phyloP scores from a whole-genome alignment of 2,329 filamentous ascomycete genomes.

The Epichloe aotearoae region DNA sequence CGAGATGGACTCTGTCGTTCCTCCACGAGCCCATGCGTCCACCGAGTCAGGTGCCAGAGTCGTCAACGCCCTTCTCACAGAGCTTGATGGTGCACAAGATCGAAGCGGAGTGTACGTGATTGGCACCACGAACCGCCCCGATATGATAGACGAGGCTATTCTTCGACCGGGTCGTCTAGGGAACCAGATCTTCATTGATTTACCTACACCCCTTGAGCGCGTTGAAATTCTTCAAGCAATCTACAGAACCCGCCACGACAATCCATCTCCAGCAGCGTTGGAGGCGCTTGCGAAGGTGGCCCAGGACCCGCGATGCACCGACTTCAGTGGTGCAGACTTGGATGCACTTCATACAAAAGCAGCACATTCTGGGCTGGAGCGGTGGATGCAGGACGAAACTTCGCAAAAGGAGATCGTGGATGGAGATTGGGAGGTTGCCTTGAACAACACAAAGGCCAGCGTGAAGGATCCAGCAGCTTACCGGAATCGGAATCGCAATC shows the following conservation, averaged over 20 bases:
- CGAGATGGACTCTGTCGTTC: slow-evolving; percentile 86
- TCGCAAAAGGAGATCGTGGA: slow-evolving; percentile 15
- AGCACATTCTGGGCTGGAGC: slow-evolving; percentile 32
- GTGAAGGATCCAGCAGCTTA: slow-evolving; percentile 35
- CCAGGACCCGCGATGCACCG: slow-evolving; percentile 50
- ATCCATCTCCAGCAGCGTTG: slow-evolving; percentile 29
- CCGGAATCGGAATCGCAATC: slow-evolving; percentile 17
- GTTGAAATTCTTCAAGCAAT: slow-evolving; percentile 72
- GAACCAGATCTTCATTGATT: slow-evolving; percentile 76
- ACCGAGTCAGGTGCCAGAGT: slow-evolving; percentile 78
- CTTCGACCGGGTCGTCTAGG: slow-evolving; percentile 81
- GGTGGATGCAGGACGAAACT: slow-evolving; percentile 20
- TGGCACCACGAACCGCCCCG: slow-evolving; percentile 85
- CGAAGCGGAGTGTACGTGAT: slow-evolving; percentile 86
- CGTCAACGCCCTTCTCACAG: slow-evolving; percentile 88
- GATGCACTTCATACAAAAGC: slow-evolving; percentile 35
- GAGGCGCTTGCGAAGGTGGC: slow-evolving; percentile 51
- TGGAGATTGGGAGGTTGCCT: slow-evolving; percentile 40
- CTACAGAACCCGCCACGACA: slow-evolving; percentile 31
- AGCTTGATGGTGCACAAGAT: slow-evolving; percentile 74
- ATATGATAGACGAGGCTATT: slow-evolving; percentile 95
- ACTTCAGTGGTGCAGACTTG: slow-evolving; percentile 62
- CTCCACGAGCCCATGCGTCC: slow-evolving; percentile 62
- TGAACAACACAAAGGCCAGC: slow-evolving; percentile 35
- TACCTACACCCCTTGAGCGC: slow-evolving; percentile 66